A percentile compares a stretch with the other conserved stretches of the same genome.
Conservation (phyloP, 2,329 filamentous ascomycete genomes). For the Ophiostoma novo-ulmi region DNA sequence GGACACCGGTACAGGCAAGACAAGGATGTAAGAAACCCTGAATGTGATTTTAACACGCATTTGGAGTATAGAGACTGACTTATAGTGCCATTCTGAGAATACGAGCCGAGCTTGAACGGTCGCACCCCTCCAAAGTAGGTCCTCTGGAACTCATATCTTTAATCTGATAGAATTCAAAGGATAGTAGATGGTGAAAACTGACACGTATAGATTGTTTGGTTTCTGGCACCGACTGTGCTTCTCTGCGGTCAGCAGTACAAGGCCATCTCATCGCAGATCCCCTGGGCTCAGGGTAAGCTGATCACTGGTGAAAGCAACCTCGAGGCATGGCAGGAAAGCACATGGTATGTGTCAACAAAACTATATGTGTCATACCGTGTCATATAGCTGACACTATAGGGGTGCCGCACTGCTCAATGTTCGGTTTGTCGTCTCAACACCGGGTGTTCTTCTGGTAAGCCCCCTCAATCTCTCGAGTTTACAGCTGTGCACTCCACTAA, state of each 20-base stretch:
- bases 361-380: background rate
- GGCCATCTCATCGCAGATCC: conserved; percentile 56
- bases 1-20: conserved; percentile 77
- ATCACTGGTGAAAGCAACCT: conserved; percentile 65
- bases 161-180: background rate
- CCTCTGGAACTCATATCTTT: background rate
- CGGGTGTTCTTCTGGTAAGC: conserved; percentile 56
- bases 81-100: conserved; percentile 63
- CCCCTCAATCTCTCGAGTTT: background rate
- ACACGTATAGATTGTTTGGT: conserved; percentile 58
- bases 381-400: conserved; percentile 40
- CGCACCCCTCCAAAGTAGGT: conserved; percentile 49
- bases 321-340: conserved; percentile 59
- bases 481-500: background rate
- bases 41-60: too few relatives aligned
- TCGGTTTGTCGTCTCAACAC: conserved; percentile 71
- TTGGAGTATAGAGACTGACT: background rate
- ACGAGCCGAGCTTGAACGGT: conserved; percentile 55
- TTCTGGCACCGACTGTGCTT: conserved; percentile 63
- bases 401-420: conserved; percentile 58
- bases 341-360: conserved; percentile 42
- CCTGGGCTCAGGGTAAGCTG: conserved; percentile 53
- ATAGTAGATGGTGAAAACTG: background rate
- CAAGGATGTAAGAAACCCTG: conserved; percentile 56
- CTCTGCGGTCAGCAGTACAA: conserved; percentile 62